Base-by-base conservation (phyloP, 768 basidiomycete species). In the Naematelia encephala region DNA sequence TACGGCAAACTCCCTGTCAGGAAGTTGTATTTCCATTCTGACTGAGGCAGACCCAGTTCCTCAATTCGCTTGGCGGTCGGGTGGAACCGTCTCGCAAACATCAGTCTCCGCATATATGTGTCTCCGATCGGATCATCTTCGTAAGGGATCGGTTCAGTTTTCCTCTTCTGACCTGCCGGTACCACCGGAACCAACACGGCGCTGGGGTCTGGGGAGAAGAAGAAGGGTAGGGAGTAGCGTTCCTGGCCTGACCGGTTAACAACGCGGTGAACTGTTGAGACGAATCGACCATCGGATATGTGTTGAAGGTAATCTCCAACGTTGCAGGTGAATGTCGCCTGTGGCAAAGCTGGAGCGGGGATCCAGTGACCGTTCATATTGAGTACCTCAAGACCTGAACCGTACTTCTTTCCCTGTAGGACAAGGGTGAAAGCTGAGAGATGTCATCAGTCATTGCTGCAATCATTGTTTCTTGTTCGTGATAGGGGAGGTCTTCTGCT, bases 321-420 rank as follows among this genome's bases (percentile, higher is more conserved):
- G 30, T 62, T 62, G 51, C 57, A 58, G 21, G 52, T 54, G 27
- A 62, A 62, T 4, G 30, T 51, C 8, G 57, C 46, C 5, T 54
- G 54, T 1, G 44, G 46, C 10, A 62, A 28, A n/a, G 54, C 30
- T 5, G 59, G 59, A 2, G 59, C 59, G 0, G 52, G 16, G 22
- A 60, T 39, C 59, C 59, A 60, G 3, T 60, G 53, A 4, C 61
- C 61, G 39, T 62, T 62, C 45, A 62, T 25, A 42, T 62, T 62
- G 43, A 62, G 61, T 1, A 62, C 61, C n/a, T 62, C 56, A 2
- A 62, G 51, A 19, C 44, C 61, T 0, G 56, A 52, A 21, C 44
- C 23, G 30, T 50, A 53, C 13, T 46, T 45, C 1, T 57, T 44
- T 13, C 57, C 56, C 23, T 62, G 61, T 13, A 46, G 46, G 2